A percentile compares a stretch with the other conserved stretches of the same genome.
Evolutionary conservation across 1,139 yeast genomes (phyloP).

Genomic region (Yamadazyma spencermartinsiae): DNA sequence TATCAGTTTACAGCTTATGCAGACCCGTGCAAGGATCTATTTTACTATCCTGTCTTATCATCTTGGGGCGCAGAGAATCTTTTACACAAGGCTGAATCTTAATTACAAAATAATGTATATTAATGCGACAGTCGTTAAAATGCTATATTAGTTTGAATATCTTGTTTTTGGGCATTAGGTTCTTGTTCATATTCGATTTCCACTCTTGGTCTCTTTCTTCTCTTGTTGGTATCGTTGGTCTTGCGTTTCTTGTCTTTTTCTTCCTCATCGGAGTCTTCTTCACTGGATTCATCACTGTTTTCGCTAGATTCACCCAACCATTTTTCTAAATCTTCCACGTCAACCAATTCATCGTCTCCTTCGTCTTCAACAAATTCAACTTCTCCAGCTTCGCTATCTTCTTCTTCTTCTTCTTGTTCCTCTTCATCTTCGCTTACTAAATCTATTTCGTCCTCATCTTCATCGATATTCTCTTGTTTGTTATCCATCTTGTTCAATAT

Average conservation of each 20-base stretch:
- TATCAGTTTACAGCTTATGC: too few relatives aligned
- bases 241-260: slow-evolving; percentile 40
- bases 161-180: slow-evolving; percentile 13
- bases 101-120: not conserved
- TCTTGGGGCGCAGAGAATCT: too few relatives aligned
- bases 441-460: slow-evolving; percentile 63
- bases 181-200: slow-evolving; percentile 87
- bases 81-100: too few relatives aligned
- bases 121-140: slow-evolving; percentile 11
- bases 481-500: slow-evolving; percentile 77
- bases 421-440: slow-evolving; percentile 58
- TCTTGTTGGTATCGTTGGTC: slow-evolving; percentile 36
- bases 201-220: slow-evolving; percentile 70
- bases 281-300: slow-evolving; percentile 25
- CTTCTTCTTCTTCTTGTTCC: slow-evolving; percentile 70
- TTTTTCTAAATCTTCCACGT: slow-evolving; percentile 85
- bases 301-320: slow-evolving; percentile 77
- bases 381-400: slow-evolving; percentile 74
- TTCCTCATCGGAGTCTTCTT: slow-evolving; percentile 38
- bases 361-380: slow-evolving; percentile 85
- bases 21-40: too few relatives aligned
- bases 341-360: slow-evolving; percentile 86
- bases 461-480: slow-evolving; percentile 59
- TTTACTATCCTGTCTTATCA: too few relatives aligned
- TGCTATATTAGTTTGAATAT: slow-evolving; percentile 19